Conservation (phyloP, 768 basidiomycete species). For the Suillus placidus region DNA sequence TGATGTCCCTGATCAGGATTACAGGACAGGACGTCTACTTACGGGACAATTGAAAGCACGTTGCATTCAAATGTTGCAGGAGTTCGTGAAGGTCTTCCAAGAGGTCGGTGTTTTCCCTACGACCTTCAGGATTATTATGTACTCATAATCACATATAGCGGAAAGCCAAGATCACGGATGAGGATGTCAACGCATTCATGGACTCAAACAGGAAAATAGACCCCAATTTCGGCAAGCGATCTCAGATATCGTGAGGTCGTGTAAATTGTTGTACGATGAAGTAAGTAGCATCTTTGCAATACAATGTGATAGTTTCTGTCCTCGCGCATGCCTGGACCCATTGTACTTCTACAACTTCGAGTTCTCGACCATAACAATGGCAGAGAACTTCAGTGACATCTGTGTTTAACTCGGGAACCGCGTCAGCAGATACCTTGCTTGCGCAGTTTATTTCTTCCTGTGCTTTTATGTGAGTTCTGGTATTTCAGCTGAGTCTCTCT, state of each 20-base stretch:
- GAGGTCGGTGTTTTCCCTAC: conserved; percentile 45
- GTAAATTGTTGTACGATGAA: background rate
- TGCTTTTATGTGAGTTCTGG: too few relatives aligned
- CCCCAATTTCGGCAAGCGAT: conserved; percentile 47
- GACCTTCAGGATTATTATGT: conserved; percentile 3
- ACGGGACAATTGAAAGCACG: conserved; percentile 90
- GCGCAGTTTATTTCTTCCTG: too few relatives aligned
- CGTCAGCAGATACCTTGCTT: too few relatives aligned
- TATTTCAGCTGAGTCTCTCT: too few relatives aligned
- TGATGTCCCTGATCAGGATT: conserved; percentile 60
- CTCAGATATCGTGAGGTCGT: conserved; percentile 6
- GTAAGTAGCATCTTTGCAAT: background rate
- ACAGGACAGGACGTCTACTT: conserved; percentile 82
- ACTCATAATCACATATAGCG: conserved; percentile 50
- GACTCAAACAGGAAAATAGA: conserved; percentile 77
- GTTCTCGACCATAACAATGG: too few relatives aligned
- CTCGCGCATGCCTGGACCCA: too few relatives aligned
- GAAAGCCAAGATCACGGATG: conserved; percentile 79
- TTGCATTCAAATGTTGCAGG: conserved; percentile 82
- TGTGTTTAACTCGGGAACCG: too few relatives aligned
- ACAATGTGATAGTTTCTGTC: too few relatives aligned
- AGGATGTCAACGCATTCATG: conserved; percentile 77
- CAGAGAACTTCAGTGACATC: too few relatives aligned
- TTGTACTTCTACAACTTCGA: too few relatives aligned
- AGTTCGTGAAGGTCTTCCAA: conserved; percentile 86